A percentile compares a stretch with the other conserved stretches of the same genome.
Conservation (phyloP, 495 filamentous ascomycete species). For the Aspergillus heteromorphus region DNA sequence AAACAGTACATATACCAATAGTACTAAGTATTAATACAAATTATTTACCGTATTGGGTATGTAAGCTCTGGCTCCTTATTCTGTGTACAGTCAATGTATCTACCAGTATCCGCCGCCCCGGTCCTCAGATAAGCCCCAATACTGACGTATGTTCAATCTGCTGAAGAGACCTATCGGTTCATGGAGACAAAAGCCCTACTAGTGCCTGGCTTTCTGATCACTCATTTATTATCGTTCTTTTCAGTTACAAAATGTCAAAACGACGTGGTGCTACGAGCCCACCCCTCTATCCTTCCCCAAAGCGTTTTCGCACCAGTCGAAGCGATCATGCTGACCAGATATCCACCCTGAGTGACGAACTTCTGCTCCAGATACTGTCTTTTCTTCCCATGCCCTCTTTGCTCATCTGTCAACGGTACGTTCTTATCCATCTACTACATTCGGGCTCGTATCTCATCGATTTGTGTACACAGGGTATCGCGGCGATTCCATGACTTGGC, state of each 20-base stretch:
- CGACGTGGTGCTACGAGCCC: slow-evolving; percentile 25
- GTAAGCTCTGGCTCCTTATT: not conserved
- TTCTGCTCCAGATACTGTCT: slow-evolving; percentile 79
- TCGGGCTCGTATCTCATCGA: not conserved
- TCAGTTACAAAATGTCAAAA: slow-evolving; percentile 40
- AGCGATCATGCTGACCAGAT: slow-evolving; percentile 33
- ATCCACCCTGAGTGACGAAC: slow-evolving; percentile 75
- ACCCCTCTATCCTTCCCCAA: slow-evolving; percentile 16
- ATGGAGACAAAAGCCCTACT: too few species aligned
- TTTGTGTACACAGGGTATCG: slow-evolving; percentile 53
- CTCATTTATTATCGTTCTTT: not conserved
- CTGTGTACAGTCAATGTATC: not conserved
- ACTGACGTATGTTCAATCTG: not conserved
- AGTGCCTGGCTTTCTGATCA: not conserved
- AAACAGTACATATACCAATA: too few species aligned
- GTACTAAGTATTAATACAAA: too few species aligned
- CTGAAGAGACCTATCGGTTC: too few species aligned
- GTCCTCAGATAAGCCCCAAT: not conserved
- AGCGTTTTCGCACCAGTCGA: slow-evolving; percentile 32
- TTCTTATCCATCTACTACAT: not conserved
- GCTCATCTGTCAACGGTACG: slow-evolving; percentile 60
- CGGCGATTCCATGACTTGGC: slow-evolving; percentile 68
- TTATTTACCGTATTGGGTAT: too few species aligned
- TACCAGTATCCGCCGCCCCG: too few species aligned
- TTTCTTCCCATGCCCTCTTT: slow-evolving; percentile 66